Base-by-base conservation (phyloP, 2,329 filamentous ascomycete species). In the Arthrobotrys conoides region DNA sequence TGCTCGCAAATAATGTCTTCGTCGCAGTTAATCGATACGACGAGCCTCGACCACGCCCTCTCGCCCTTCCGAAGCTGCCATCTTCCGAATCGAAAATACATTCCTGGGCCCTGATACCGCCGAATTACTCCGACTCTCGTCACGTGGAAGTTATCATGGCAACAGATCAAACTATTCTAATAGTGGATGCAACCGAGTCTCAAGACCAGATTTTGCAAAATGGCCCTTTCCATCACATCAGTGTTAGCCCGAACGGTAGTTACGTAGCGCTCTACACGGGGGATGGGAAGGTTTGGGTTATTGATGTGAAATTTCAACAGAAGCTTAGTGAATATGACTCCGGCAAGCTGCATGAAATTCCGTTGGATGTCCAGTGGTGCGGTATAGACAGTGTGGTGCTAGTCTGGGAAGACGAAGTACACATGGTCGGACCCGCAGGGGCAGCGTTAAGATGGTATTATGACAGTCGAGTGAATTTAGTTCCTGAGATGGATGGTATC, bases 351-450 rank as follows among this genome's bases (percentile, higher is more conserved):
- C 94, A 93, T 9, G 92, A 91, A 84, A 97, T 93, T 4, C 96
- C 96, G 2, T 92, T 93, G 82, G 93, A 96, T 80, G 88, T 99
- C 79, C 91, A 96, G 82, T 99, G 96, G 96, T 99, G 96, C 84
- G 96, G 96, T 4, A 95, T 96, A 82, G 95, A 98, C 84, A 93
- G 94, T 14, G 92, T 96, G 2, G 90, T 97, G 30, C 90, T 99
- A 82, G 94, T 94, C 0, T 99, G 96, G 96, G 96, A 98, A 83
- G 96, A 99, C 83, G 96, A 99, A 84, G 91, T 99, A 3, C 96
- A 97, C 83, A 88, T 99, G 30, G 92, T 99, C 77, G 96, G 95
- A 0, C 93, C 94, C 0, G 92, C 91, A 44, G 93, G 93, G 51
- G 89, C 92, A 9, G 90, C 92, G 4, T 90, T 88, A 33, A 90